Conservation (phyloP, 2,329 filamentous ascomycete genomes). For the Fusarium gaditjirri region DNA sequence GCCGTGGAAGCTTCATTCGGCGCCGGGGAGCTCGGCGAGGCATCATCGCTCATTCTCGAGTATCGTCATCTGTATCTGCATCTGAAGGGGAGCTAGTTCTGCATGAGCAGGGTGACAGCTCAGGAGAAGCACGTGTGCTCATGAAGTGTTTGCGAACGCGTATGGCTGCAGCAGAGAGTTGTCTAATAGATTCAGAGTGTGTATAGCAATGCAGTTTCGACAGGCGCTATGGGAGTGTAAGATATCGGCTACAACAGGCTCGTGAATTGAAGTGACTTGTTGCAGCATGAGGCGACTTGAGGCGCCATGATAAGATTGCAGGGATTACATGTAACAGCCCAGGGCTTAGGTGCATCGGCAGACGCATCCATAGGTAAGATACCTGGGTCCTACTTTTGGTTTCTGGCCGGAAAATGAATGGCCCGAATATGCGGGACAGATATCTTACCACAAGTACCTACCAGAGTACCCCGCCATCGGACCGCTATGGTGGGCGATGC, state of each 20-base stretch:
- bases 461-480: constrained; percentile 42
- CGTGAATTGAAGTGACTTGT: constrained; percentile 14
- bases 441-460: constrained; percentile 21
- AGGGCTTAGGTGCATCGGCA: constrained; percentile 9
- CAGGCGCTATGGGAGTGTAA: constrained; percentile 15
- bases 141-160: constrained; percentile 34
- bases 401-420: constrained; percentile 25
- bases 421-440: constrained; percentile 16
- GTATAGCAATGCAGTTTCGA: constrained; percentile 7
- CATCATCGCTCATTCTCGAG: constrained; percentile 64
- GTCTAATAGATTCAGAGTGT: background rate
- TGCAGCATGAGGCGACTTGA: constrained; percentile 34
- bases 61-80: constrained; percentile 48
- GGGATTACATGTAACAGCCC: constrained; percentile 29
- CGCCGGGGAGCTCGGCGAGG: constrained; percentile 55
- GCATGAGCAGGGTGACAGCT: constrained; percentile 47
- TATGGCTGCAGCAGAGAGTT: background rate
- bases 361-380: background rate
- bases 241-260: constrained; percentile 18
- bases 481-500: constrained; percentile 28
- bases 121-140: constrained; percentile 41
- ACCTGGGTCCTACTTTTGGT: background rate
- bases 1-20: constrained; percentile 41
- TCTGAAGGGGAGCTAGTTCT: constrained; percentile 42
- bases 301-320: constrained; percentile 42